Conservation (phyloP, 148 eudicot species). For the Drosera capensis region DNA sequence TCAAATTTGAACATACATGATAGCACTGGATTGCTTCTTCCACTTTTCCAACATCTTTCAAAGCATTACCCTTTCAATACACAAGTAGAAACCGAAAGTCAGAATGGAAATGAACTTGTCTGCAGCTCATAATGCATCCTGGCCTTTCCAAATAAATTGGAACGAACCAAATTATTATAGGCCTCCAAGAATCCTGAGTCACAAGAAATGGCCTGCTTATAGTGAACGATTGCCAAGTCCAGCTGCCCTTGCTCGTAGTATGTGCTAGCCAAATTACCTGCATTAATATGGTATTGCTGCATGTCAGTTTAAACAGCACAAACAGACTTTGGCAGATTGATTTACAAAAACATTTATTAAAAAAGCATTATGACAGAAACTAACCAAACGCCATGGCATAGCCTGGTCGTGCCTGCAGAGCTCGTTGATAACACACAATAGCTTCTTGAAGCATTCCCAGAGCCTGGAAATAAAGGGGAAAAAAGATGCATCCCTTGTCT, state of each 20-base stretch:
- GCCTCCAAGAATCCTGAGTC: conserved; percentile 88
- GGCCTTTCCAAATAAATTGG: conserved; percentile 2
- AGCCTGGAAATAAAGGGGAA: conserved; percentile 35
- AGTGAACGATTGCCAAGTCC: conserved; percentile 73
- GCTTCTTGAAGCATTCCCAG: conserved; percentile 92
- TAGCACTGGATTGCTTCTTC: conserved; percentile 80
- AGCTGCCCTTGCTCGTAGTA: conserved; percentile 84
- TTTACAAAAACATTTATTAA: not conserved
- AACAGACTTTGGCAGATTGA: not conserved
- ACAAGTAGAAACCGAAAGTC: conserved; percentile 4
- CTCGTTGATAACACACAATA: conserved; percentile 68
- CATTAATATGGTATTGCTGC: conserved; percentile 1
- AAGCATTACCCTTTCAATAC: conserved; percentile 62
- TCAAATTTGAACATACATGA: conserved; percentile 32
- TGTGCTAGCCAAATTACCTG: conserved; percentile 76
- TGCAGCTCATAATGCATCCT: not conserved
- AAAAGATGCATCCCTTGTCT: not conserved
- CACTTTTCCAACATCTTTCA: conserved; percentile 77
- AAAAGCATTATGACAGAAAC: conserved; percentile 3
- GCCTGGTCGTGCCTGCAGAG: conserved; percentile 74
- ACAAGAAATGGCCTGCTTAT: conserved; percentile 65
- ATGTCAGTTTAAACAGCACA: not conserved
- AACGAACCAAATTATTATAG: conserved; percentile 74
- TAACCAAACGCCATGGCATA: conserved; percentile 83
- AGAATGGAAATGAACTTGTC: not conserved